Evolutionary conservation across 1,139 yeast genomes (phyloP).

Genomic region (Saccharomyces hybrid): DNA sequence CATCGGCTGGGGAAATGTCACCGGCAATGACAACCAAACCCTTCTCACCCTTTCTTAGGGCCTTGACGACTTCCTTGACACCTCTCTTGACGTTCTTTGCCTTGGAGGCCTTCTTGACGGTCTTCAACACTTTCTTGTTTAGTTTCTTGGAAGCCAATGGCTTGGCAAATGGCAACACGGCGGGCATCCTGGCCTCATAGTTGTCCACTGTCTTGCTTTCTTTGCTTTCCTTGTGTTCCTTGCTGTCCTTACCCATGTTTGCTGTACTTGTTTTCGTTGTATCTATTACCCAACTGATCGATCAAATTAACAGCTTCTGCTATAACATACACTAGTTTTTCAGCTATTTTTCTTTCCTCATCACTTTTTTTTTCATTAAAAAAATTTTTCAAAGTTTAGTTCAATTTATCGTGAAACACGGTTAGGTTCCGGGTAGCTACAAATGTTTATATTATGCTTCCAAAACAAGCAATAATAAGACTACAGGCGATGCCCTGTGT

Average conservation of each 20-base stretch:
- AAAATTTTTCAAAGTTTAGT: no score
- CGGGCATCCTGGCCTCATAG: slow-evolving; percentile 87
- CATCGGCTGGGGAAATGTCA: slow-evolving; percentile 96
- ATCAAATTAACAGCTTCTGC: neutral
- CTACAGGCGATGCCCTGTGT: neutral
- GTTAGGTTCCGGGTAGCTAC: no score
- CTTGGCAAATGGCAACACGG: slow-evolving; percentile 83
- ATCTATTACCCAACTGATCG: neutral
- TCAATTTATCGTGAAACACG: no score
- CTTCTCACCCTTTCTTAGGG: slow-evolving; percentile 95
- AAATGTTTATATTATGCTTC: no score
- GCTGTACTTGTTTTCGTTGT: neutral
- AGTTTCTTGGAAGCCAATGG: slow-evolving; percentile 95
- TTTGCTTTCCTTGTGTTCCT: slow-evolving; percentile 33
- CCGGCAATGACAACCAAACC: slow-evolving; percentile 96
- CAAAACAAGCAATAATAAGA: no score
- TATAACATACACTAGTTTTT: neutral
- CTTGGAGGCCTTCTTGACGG: slow-evolving; percentile 94
- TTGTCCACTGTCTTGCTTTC: slow-evolving; percentile 53
- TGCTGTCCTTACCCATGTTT: slow-evolving; percentile 33
- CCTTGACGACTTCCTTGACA: slow-evolving; percentile 97
- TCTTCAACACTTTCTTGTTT: slow-evolving; percentile 90
- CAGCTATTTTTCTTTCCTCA: neutral
- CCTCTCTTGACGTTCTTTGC: slow-evolving; percentile 98
- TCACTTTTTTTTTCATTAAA: no score